Evolutionary conservation across 202 grass and related monocot genomes (phyloP).

Genomic region (Schoenoplectus tabernaemontani): DNA sequence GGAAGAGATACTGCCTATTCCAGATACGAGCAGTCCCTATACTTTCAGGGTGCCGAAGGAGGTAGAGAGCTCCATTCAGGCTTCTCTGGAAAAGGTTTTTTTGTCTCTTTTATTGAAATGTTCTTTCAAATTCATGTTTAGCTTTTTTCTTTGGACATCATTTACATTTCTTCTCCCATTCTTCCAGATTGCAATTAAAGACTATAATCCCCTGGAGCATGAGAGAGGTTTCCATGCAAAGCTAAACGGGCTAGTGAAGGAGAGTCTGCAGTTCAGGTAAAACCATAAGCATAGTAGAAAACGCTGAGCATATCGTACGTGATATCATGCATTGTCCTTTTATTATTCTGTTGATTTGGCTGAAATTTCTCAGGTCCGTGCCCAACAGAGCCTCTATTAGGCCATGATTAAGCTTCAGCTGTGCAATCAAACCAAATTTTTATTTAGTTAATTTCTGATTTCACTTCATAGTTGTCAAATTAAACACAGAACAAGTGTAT

Average conservation of each 20-base stretch:
- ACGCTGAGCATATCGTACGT: background rate
- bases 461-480: background rate
- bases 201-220: slow-evolving; percentile 86
- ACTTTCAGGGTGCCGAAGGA: slow-evolving; percentile 33
- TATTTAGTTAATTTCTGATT: background rate
- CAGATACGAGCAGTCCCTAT: slow-evolving; percentile 26
- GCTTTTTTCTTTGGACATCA: background rate
- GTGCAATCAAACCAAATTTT: background rate
- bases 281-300: background rate
- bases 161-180: background rate
- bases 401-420: background rate
- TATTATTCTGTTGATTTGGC: background rate
- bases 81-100: slow-evolving; percentile 60
- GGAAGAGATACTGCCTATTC: slow-evolving; percentile 78
- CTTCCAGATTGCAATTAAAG: slow-evolving; percentile 57
- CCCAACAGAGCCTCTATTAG: background rate
- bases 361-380: background rate
- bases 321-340: background rate
- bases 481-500: background rate
- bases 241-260: slow-evolving; percentile 62
- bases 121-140: background rate
- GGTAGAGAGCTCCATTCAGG: slow-evolving; percentile 48
- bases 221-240: slow-evolving; percentile 85
- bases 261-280: slow-evolving; percentile 88
- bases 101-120: background rate